Conservation (phyloP, 192 early-diverging fungal species). For the Coemansia sp. region DNA sequence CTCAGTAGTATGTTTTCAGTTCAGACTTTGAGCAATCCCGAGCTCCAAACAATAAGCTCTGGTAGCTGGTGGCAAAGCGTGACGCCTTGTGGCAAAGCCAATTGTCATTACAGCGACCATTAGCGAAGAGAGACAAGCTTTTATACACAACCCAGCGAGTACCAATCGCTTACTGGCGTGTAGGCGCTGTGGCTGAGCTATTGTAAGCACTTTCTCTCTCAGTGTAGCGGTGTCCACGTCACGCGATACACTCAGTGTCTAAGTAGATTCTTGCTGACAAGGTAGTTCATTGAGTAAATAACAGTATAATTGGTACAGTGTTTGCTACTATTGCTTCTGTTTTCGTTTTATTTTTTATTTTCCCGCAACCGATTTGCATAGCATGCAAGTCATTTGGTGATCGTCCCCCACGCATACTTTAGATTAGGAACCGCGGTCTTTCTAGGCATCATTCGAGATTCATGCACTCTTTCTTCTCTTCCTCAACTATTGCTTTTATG, state of each 20-base stretch:
- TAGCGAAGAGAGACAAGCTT: neutral
- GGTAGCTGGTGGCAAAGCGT: neutral
- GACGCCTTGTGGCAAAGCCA: neutral
- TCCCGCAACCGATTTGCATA: neutral
- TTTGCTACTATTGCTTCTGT: neutral
- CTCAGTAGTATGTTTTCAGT: neutral
- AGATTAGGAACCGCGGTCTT: conserved; percentile 1
- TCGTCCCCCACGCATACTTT: neutral
- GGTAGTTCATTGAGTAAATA: neutral
- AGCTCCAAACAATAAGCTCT: neutral
- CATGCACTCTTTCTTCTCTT: neutral
- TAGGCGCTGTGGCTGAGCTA: neutral
- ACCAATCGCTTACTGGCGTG: too few species aligned
- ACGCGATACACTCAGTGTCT: neutral
- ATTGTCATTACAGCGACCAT: neutral
- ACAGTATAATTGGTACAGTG: neutral
- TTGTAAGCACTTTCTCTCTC: neutral
- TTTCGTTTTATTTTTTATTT: neutral
- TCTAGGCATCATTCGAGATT: neutral
- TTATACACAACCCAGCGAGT: neutral
- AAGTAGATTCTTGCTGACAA: neutral
- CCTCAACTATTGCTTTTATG: conserved; percentile 1
- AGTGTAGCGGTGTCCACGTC: neutral
- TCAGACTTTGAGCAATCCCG: too few species aligned
- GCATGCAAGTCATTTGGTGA: neutral